These are phyloP conservation scores for Tranzscheliella williamsii DNA, from an alignment of 1,284 basidiomycete species.

Conservation along the genomic window DNA sequence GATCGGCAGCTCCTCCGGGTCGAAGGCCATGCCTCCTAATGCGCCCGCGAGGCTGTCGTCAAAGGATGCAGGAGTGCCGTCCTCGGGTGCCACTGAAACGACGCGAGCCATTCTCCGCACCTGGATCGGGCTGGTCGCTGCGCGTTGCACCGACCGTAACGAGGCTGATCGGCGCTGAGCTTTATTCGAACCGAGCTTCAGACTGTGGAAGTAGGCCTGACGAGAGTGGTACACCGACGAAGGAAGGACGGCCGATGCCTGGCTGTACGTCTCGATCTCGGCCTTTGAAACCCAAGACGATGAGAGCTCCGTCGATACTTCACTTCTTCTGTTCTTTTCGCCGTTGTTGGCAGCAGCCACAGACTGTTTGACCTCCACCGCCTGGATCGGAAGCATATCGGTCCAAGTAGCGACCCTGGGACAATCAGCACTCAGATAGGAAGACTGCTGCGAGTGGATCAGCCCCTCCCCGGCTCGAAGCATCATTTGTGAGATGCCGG, in stretches of 20 bases:
- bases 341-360: not conserved
- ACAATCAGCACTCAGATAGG: conserved; percentile 18
- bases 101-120: conserved; percentile 26
- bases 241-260: conserved; percentile 25
- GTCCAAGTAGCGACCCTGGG: conserved; percentile 19
- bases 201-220: conserved; percentile 28
- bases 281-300: conserved; percentile 20
- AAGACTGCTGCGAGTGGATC: conserved; percentile 5
- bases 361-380: conserved; percentile 6
- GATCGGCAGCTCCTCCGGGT: conserved; percentile 4
- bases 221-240: conserved; percentile 31
- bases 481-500: conserved; percentile 39
- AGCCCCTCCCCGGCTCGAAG: conserved; percentile 24
- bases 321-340: not conserved
- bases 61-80: conserved; percentile 7
- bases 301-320: not conserved
- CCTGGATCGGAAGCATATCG: conserved; percentile 8
- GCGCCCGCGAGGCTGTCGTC: conserved; percentile 25
- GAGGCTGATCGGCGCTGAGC: conserved; percentile 2
- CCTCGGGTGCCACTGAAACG: conserved; percentile 12
- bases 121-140: conserved; percentile 2
- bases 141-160: conserved; percentile 10
- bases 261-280: conserved; percentile 42
- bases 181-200: not conserved
- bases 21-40: conserved; percentile 21